Conservation (phyloP, 2,329 filamentous ascomycete species). For the Simplicillium sp. region DNA sequence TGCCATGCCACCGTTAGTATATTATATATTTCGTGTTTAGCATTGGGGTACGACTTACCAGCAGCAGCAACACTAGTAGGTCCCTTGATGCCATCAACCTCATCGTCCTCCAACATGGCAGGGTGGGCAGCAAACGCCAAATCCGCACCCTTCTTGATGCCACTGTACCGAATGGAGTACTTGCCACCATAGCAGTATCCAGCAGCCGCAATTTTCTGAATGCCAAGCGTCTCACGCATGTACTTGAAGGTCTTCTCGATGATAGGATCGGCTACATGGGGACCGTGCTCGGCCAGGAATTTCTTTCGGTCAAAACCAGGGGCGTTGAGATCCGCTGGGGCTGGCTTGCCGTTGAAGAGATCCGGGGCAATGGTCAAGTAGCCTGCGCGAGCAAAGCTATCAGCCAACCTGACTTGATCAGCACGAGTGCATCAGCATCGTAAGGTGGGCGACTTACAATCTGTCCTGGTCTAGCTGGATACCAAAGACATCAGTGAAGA, state of each 20-base stretch:
- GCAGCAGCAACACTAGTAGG: slow-evolving; percentile 50
- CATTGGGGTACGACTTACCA: slow-evolving; percentile 27
- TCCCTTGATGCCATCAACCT: slow-evolving; percentile 40
- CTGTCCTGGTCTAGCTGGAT: not conserved
- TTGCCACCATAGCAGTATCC: slow-evolving; percentile 55
- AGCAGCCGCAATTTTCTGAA: slow-evolving; percentile 37
- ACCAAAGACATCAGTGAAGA: not conserved
- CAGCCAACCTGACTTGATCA: not conserved
- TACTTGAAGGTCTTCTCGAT: slow-evolving; percentile 10
- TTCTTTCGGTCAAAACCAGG: slow-evolving; percentile 12
- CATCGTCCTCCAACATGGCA: slow-evolving; percentile 41
- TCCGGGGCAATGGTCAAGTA: slow-evolving; percentile 16
- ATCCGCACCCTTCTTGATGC: slow-evolving; percentile 37
- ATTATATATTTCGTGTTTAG: too few relatives aligned
- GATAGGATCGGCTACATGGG: slow-evolving; percentile 12
- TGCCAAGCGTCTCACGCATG: slow-evolving; percentile 30
- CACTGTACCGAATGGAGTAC: slow-evolving; percentile 42
- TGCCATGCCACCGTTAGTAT: not conserved
- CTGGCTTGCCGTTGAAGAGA: slow-evolving; percentile 14
- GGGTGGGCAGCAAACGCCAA: slow-evolving; percentile 54
- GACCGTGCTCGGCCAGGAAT: slow-evolving; percentile 11
- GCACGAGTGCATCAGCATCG: not conserved
- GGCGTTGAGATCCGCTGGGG: slow-evolving; percentile 10
- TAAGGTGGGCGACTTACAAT: not conserved
- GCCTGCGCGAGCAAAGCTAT: slow-evolving; percentile 15